Evolutionary conservation across 2,329 filamentous ascomycete genomes (phyloP).

Genomic region (Dothistroma pini): DNA sequence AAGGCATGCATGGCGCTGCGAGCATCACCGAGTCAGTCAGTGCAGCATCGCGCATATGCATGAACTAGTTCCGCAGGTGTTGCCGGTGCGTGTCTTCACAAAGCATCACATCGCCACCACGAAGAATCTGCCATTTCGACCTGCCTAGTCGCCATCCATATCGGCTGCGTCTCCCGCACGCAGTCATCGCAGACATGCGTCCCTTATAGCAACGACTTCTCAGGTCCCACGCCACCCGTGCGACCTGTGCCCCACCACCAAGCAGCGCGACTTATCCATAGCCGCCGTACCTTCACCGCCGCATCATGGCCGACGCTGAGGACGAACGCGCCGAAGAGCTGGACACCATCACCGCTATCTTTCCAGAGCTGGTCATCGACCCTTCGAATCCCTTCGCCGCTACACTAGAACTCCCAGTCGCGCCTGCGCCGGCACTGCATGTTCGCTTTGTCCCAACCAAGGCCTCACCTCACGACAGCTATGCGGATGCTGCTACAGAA

Average conservation of each 20-base stretch:
- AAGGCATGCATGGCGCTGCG: too few relatives aligned
- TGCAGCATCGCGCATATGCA: background rate
- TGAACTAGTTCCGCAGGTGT: background rate
- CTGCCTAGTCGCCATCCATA: background rate
- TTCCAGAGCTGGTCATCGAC: conserved; percentile 55
- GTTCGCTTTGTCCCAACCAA: conserved; percentile 29
- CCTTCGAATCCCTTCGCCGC: conserved; percentile 46
- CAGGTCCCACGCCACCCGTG: conserved; percentile 19
- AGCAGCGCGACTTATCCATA: background rate
- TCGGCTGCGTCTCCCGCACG: background rate
- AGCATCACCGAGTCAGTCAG: too few relatives aligned
- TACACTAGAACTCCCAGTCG: conserved; percentile 54
- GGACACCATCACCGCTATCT: conserved; percentile 58
- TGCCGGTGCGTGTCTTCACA: background rate
- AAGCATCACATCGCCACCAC: background rate
- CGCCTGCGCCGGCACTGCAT: conserved; percentile 51
- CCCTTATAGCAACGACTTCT: conserved; percentile 25
- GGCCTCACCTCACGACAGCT: background rate
- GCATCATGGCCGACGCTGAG: conserved; percentile 26
- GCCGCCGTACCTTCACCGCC: background rate
- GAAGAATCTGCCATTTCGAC: background rate
- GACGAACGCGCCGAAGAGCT: conserved; percentile 61
- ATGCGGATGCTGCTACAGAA: conserved; percentile 13
- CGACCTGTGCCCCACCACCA: conserved; percentile 12
- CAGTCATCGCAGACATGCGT: conserved; percentile 14